Conservation (phyloP, 768 basidiomycete genomes). For the Kwoniella shandongensis region DNA sequence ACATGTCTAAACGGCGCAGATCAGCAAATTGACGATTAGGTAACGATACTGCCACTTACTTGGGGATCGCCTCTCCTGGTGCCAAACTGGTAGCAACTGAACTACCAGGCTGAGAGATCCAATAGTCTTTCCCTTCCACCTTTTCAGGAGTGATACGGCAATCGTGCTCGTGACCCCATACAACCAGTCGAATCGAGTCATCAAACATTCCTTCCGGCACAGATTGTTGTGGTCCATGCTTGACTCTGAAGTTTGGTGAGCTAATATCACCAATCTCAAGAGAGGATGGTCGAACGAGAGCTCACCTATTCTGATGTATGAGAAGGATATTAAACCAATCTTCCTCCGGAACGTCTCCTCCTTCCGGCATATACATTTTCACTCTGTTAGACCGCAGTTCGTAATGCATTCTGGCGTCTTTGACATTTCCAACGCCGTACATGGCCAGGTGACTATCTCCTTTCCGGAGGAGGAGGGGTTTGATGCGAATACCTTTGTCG, state of each 20-base stretch:
- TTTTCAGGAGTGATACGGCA: slow-evolving; percentile 87
- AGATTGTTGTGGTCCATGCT: slow-evolving; percentile 88
- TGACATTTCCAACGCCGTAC: slow-evolving; percentile 95
- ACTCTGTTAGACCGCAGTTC: slow-evolving; percentile 92
- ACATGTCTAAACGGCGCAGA: slow-evolving; percentile 67
- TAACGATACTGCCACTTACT: slow-evolving; percentile 59
- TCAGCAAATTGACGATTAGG: background rate
- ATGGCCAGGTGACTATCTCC: slow-evolving; percentile 82
- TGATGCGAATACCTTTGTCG: slow-evolving; percentile 72
- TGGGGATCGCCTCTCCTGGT: slow-evolving; percentile 86
- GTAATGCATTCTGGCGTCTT: slow-evolving; percentile 94
- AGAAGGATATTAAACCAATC: slow-evolving; percentile 94
- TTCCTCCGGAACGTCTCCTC: slow-evolving; percentile 64
- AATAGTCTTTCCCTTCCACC: slow-evolving; percentile 87
- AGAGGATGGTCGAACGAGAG: background rate
- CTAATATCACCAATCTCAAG: background rate
- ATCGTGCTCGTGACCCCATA: slow-evolving; percentile 99
- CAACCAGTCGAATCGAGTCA: slow-evolving; percentile 84
- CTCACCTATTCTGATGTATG: slow-evolving; percentile 92
- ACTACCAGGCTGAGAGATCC: slow-evolving; percentile 90
- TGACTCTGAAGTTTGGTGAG: slow-evolving; percentile 62
- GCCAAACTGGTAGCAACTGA: slow-evolving; percentile 91
- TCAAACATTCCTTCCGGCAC: slow-evolving; percentile 98
- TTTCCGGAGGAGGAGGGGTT: slow-evolving; percentile 86
- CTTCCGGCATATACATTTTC: slow-evolving; percentile 86